phyloP scores from a whole-genome alignment of 2,329 filamentous ascomycete species.

The Dothideomycetes sp. region DNA sequence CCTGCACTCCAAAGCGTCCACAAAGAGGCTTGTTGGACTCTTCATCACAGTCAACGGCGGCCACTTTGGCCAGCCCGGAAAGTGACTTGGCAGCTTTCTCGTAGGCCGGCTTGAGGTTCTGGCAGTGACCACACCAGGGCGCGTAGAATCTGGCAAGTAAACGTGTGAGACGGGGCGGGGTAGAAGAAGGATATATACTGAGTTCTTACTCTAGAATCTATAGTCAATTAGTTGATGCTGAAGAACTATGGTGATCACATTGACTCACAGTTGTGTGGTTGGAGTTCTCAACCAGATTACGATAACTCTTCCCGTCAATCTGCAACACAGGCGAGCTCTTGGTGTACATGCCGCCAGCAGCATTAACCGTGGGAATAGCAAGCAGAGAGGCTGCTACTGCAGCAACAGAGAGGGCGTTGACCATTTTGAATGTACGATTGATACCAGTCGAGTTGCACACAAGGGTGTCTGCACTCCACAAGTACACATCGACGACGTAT shows the following conservation, averaged over 20 bases:
- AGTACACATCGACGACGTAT: too few relatives aligned
- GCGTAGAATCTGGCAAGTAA: slow-evolving; percentile 60
- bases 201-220: slow-evolving; percentile 29
- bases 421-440: slow-evolving; percentile 15
- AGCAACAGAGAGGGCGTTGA: slow-evolving; percentile 20
- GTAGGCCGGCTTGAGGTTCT: slow-evolving; percentile 90
- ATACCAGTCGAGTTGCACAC: too few relatives aligned
- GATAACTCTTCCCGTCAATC: slow-evolving; percentile 67
- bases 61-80: slow-evolving; percentile 86
- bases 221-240: too few relatives aligned
- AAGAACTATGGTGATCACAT: too few relatives aligned
- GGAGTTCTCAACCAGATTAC: slow-evolving; percentile 71
- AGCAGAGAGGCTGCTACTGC: slow-evolving; percentile 52
- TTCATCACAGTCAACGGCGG: slow-evolving; percentile 89
- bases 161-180: slow-evolving; percentile 11
- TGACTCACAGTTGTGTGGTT: slow-evolving; percentile 77
- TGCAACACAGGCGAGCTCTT: slow-evolving; percentile 83
- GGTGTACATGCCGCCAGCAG: slow-evolving; percentile 61
- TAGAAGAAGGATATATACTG: not conserved
- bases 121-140: slow-evolving; percentile 95
- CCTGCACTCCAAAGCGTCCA: slow-evolving; percentile 73
- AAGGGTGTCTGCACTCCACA: too few relatives aligned
- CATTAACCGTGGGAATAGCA: slow-evolving; percentile 52
- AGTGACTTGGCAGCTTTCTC: slow-evolving; percentile 87
- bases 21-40: slow-evolving; percentile 86